These are phyloP conservation scores for Sporothrix phasma DNA, from an alignment of 2,329 filamentous ascomycete species.

Conservation along the genomic window DNA sequence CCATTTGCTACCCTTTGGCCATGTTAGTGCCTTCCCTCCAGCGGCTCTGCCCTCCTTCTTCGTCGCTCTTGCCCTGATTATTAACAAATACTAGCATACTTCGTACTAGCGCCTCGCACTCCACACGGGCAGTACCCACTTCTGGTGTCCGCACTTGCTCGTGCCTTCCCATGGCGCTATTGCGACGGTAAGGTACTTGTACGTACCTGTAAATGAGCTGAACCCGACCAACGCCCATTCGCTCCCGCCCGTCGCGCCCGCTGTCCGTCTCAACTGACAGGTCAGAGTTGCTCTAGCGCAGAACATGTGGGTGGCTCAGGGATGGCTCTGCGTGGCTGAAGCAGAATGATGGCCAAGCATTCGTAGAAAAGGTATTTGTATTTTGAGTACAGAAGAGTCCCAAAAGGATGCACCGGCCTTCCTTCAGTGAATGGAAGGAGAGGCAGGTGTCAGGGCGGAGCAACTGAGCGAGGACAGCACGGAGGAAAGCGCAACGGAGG, in stretches of 20 bases:
- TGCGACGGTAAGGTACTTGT: neutral
- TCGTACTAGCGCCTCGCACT: neutral
- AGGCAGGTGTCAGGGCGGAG: neutral
- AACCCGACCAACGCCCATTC: conserved; percentile 5
- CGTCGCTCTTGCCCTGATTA: neutral
- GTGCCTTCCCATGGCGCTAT: neutral
- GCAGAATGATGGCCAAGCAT: neutral
- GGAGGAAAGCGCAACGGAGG: neutral
- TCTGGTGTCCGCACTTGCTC: neutral
- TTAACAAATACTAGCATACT: too few relatives aligned
- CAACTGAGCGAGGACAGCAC: neutral
- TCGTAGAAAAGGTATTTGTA: too few relatives aligned
- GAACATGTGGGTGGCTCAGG: neutral
- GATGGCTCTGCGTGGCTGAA: neutral
- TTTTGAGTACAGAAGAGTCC: too few relatives aligned
- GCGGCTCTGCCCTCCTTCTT: neutral
- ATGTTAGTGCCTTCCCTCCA: neutral
- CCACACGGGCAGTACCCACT: neutral
- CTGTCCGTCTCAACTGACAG: conserved; percentile 6
- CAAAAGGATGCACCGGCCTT: too few relatives aligned
- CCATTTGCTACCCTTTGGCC: neutral
- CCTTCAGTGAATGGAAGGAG: too few relatives aligned
- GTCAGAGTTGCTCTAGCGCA: conserved; percentile 1
- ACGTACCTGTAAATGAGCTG: neutral
- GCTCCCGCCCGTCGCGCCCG: conserved; percentile 8